Percentiles rank a stretch among this genome's conserved stretches.
Conservation (phyloP, 2,329 filamentous ascomycete species). For the Nemania sp. region DNA sequence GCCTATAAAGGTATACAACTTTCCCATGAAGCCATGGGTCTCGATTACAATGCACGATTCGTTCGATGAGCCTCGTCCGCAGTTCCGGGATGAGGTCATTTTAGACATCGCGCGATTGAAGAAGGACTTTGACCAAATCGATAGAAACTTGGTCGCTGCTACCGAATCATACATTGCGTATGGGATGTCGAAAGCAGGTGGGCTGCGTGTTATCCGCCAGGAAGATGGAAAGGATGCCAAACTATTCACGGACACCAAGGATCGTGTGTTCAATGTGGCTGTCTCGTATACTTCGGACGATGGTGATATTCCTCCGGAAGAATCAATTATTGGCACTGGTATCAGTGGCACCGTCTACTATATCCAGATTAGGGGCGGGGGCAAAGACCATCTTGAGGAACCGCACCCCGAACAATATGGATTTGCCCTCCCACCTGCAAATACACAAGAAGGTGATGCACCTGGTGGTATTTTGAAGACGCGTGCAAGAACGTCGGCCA, state of each 20-base stretch:
- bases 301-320: conserved; percentile 62
- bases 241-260: conserved; percentile 87
- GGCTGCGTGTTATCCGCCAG: conserved; percentile 90
- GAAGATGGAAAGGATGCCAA: conserved; percentile 91
- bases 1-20: conserved; percentile 84
- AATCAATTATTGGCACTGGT: conserved; percentile 88
- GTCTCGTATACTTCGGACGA: conserved; percentile 72
- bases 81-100: conserved; percentile 77
- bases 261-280: conserved; percentile 93
- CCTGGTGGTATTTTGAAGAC: conserved; percentile 95
- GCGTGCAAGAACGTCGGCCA: conserved; percentile 84
- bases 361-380: conserved; percentile 76
- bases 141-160: conserved; percentile 88
- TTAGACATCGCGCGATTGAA: conserved; percentile 94
- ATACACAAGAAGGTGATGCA: conserved; percentile 84
- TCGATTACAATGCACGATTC: conserved; percentile 75
- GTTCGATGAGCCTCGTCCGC: conserved; percentile 57
- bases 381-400: conserved; percentile 79
- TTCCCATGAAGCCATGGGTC: conserved; percentile 96
- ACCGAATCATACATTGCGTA: conserved; percentile 93
- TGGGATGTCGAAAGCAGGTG: conserved; percentile 89
- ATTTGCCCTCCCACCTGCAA: conserved; percentile 86
- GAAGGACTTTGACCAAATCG: conserved; percentile 97
- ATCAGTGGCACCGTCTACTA: conserved; percentile 98
- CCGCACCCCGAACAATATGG: conserved; percentile 81